A percentile compares a stretch with the other conserved stretches of the same genome.
Evolutionary conservation across 192 early-diverging fungal genomes (phyloP).

Genomic region (Coemansia nantahalensis): DNA sequence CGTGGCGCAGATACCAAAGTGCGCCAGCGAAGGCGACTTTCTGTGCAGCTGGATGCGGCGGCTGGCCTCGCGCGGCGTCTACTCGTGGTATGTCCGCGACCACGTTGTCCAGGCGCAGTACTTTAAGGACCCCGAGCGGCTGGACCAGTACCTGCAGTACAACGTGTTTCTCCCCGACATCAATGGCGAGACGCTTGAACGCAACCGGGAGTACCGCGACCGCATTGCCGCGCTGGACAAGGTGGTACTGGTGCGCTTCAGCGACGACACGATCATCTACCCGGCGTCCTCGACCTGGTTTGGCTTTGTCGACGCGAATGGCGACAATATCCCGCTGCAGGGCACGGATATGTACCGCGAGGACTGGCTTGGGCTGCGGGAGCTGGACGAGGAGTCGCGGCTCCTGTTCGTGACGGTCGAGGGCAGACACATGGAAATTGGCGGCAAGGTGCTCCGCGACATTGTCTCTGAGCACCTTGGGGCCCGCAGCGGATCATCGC

Average conservation of each 20-base stretch:
- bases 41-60: slow-evolving; percentile 72
- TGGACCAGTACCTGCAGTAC: slow-evolving; percentile 67
- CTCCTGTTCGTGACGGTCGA: slow-evolving; percentile 26
- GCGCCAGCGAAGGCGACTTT: slow-evolving; percentile 52
- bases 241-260: slow-evolving; percentile 82
- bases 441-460: slow-evolving; percentile 13
- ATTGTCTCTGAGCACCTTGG: slow-evolving; percentile 37
- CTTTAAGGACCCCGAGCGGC: slow-evolving; percentile 68
- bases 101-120: slow-evolving; percentile 94
- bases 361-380: slow-evolving; percentile 69
- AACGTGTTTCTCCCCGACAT: slow-evolving; percentile 87
- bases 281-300: slow-evolving; percentile 72
- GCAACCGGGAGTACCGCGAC: slow-evolving; percentile 59
- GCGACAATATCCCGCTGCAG: slow-evolving; percentile 51
- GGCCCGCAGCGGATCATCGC: neutral
- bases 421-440: slow-evolving; percentile 46
- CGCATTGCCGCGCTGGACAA: slow-evolving; percentile 63
- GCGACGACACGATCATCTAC: slow-evolving; percentile 72
- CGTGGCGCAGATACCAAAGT: slow-evolving; percentile 79
- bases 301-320: slow-evolving; percentile 60
- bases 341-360: slow-evolving; percentile 62
- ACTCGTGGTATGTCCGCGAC: slow-evolving; percentile 78
- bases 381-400: slow-evolving; percentile 50
- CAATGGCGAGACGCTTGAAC: slow-evolving; percentile 71
- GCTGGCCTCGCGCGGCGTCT: slow-evolving; percentile 79